A percentile compares a stretch with the other conserved stretches of the same genome.
These are phyloP conservation scores for Colletotrichum coccodes DNA, from an alignment of 2,329 filamentous ascomycete species.

Conservation along the genomic window DNA sequence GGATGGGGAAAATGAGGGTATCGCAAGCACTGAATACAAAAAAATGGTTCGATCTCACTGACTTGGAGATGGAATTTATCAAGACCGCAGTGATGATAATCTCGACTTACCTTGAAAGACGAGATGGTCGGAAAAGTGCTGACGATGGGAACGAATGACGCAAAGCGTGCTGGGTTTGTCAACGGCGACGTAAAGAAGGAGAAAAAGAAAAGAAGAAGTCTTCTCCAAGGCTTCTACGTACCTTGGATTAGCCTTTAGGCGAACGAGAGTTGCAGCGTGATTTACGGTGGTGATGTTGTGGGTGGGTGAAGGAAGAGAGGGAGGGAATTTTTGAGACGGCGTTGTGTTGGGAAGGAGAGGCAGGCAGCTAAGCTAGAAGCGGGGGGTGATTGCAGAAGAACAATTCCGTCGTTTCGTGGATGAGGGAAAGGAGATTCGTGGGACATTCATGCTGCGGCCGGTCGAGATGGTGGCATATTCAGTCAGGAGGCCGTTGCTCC, in stretches of 20 bases:
- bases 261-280: constrained; percentile 8
- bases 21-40: background rate
- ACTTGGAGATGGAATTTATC: background rate
- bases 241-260: background rate
- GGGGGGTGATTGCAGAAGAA: background rate
- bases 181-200: background rate
- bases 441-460: background rate
- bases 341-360: background rate
- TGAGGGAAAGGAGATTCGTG: background rate
- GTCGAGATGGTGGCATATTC: background rate
- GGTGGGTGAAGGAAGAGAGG: background rate
- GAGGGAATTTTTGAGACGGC: background rate
- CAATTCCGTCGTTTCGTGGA: background rate
- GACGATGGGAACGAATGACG: constrained; percentile 3
- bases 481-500: background rate
- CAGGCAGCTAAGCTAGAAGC: background rate
- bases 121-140: background rate
- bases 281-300: background rate
- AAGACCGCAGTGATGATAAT: background rate
- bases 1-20: background rate
- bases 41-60: background rate
- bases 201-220: background rate
- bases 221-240: background rate
- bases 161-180: background rate
- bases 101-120: constrained; percentile 5